Base-by-base conservation (phyloP, 1,284 basidiomycete species). In the Fomes fomentarius region DNA sequence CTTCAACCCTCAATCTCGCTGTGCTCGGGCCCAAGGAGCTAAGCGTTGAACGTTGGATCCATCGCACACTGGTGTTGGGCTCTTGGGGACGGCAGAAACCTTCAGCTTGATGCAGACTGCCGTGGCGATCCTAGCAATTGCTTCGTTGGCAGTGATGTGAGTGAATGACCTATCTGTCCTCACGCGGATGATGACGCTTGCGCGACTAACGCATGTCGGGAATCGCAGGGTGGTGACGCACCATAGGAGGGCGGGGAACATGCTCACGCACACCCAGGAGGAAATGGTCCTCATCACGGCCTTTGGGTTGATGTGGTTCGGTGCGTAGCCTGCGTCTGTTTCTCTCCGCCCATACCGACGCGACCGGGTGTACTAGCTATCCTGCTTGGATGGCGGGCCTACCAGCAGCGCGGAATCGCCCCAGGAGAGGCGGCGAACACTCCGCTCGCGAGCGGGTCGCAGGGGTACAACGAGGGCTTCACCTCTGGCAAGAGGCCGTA, bases 51-150 rank as follows among this genome's bases (percentile, higher is more conserved):
- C n/a, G n/a, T n/a, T n/a, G n/a, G n/a, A 15, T 42, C 19, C 17
- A 14, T 24, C 28, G 5, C 3, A 6, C 7, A 25, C 21, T 22
- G 12, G 14, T 24, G 7, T 33, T 46, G 44, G 37, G 17, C 24
- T 6, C 4, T 42, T 22, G 19, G 17, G 17, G 2, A 21, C 38
- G 35, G 26, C 56, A 91, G 89, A 85, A 72, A 80, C 82, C 25
- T 77, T 85, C 62, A 85, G 85, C 60, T 64, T 89, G 63, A 84
- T 84, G 50, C 89, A 91, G 68, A 85, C 84, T n/a, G 80, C 82
- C 1, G 81, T 91, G 34, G 85, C 88, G 9, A 76, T 85, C 45
- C 71, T 90, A 15, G 83, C 84, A 19, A 78, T 90, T 22, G 75
- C 78, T 25, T 77, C 78, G 8, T 66, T 91, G 56, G 79, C 87